Evolutionary conservation across 2,329 filamentous ascomycete species (phyloP), one percentile per base, ranked within the genome.

Genomic region (Diplodia corticola): DNA sequence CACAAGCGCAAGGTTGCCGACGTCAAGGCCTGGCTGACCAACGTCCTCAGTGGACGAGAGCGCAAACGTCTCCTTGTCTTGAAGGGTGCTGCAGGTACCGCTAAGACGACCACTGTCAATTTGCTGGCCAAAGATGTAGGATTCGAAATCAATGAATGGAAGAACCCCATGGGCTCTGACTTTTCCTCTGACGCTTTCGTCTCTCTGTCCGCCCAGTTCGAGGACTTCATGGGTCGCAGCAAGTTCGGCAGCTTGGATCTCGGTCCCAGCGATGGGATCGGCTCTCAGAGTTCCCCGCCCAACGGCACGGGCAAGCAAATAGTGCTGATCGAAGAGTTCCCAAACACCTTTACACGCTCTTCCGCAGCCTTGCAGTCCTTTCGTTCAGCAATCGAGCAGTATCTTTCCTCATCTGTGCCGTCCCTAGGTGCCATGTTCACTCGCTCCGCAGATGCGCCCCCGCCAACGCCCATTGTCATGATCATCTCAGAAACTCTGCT

Each of bases 1-100:
- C 93, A 99, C 77, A 97, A 96, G 81, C 95, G 87, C 72, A 99
- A 99, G 77, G 91, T 98, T 5, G 80, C 87, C 2, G 93, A 98
- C 78, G 93, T 98, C 53, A 86, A 88, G 67, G 84, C 80, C 67
- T 98, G 95, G 93, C 80, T 99, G 37, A 87, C 91, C 50, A 86
- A 89, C 73, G 91, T 92, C 20, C 85, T 92, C 68, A 77, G 79
- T 28, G 91, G 91, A 50, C 79, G 74, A 53, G 76, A 77, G 64
- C 78, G 76, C 64, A 88, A 96, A 81, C 86, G 91, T 68, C 75
- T 97, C 66, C 84, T 97, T 66, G 83, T 99, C 30, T 82, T 99
- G 50, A 97, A 96, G 77, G 95, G 95, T 12, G 88, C 93, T 37
- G 93, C 95, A 49, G 95, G 95, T 22, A 91, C 91, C 37, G 95